These are phyloP conservation scores for Candida tammaniensis DNA, from an alignment of 805 yeast genomes.

Conservation along the genomic window DNA sequence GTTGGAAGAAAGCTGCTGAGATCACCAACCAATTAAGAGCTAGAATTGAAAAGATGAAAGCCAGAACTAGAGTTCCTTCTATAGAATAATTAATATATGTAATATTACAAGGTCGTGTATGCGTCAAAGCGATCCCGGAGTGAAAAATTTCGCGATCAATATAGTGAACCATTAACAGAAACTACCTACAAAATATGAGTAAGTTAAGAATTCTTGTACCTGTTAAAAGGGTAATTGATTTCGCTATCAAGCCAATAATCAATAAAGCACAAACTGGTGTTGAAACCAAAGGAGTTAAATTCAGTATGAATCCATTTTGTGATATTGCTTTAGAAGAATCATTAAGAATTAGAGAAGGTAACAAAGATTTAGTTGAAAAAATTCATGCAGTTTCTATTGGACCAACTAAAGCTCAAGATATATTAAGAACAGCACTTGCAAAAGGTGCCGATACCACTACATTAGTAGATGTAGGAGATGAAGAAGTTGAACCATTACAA, in stretches of 20 bases:
- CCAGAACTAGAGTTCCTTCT: slow-evolving; percentile 35
- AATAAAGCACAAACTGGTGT: slow-evolving; percentile 81
- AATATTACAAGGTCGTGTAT: not conserved
- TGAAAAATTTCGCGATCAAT: slow-evolving; percentile 1
- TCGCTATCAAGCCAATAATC: slow-evolving; percentile 89
- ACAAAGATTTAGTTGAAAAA: slow-evolving; percentile 66
- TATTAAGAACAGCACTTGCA: slow-evolving; percentile 85
- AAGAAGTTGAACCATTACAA: slow-evolving; percentile 77
- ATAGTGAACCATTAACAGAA: not conserved
- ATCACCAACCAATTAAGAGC: slow-evolving; percentile 84
- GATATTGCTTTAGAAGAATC: slow-evolving; percentile 98
- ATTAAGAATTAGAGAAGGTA: slow-evolving; percentile 63
- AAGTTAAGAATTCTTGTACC: slow-evolving; percentile 83
- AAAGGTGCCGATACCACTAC: slow-evolving; percentile 92
- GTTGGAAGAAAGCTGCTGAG: slow-evolving; percentile 89
- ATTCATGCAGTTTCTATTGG: slow-evolving; percentile 94
- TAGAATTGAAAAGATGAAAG: slow-evolving; percentile 86
- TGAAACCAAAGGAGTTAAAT: slow-evolving; percentile 87
- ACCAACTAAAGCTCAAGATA: slow-evolving; percentile 80
- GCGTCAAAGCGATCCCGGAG: slow-evolving; percentile 5
- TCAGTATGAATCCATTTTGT: slow-evolving; percentile 93
- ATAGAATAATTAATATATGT: no score
- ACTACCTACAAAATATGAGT: slow-evolving; percentile 14
- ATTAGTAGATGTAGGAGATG: slow-evolving; percentile 71
- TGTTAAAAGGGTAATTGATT: slow-evolving; percentile 91